Percentiles rank a stretch among this genome's conserved stretches.
Evolutionary conservation across 306 rosid species (phyloP).

Genomic region (Cyamopsis tetragonoloba): DNA sequence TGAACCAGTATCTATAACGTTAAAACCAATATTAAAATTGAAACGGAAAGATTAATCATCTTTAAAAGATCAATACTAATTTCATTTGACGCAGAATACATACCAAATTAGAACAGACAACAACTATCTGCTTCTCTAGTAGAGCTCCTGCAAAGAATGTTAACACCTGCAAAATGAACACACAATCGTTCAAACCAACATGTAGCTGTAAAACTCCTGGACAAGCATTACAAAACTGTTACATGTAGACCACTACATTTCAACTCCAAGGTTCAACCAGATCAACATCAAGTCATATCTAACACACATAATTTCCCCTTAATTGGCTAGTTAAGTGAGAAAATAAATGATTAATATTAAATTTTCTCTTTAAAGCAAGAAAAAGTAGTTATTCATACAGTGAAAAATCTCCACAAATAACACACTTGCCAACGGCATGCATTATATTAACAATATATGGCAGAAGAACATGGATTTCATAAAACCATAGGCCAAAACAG

Average conservation of each 20-base stretch:
- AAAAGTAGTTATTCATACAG: neutral
- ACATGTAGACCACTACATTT: constrained; percentile 3
- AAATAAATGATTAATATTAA: neutral
- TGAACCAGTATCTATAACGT: too few relatives aligned
- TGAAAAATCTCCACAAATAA: neutral
- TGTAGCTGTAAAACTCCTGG: constrained; percentile 4
- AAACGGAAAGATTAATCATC: constrained; percentile 2
- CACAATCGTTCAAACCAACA: constrained; percentile 20
- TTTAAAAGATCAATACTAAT: constrained; percentile 19
- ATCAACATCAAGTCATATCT: neutral
- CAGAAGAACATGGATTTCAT: constrained; percentile 1
- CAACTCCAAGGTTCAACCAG: neutral
- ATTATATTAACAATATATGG: neutral
- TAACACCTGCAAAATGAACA: constrained; percentile 56
- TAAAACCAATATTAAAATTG: constrained; percentile 4
- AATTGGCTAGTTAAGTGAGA: neutral
- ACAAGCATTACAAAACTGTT: constrained; percentile 19
- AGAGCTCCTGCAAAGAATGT: constrained; percentile 84
- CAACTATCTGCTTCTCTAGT: constrained; percentile 86
- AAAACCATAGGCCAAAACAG: constrained; percentile 10
- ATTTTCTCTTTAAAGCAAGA: neutral
- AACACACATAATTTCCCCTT: neutral
- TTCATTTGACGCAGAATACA: constrained; percentile 21
- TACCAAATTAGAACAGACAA: constrained; percentile 93
- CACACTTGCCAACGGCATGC: neutral